These are phyloP conservation scores for Jaminaea rosea DNA, from an alignment of 1,284 basidiomycete genomes.

Conservation along the genomic window DNA sequence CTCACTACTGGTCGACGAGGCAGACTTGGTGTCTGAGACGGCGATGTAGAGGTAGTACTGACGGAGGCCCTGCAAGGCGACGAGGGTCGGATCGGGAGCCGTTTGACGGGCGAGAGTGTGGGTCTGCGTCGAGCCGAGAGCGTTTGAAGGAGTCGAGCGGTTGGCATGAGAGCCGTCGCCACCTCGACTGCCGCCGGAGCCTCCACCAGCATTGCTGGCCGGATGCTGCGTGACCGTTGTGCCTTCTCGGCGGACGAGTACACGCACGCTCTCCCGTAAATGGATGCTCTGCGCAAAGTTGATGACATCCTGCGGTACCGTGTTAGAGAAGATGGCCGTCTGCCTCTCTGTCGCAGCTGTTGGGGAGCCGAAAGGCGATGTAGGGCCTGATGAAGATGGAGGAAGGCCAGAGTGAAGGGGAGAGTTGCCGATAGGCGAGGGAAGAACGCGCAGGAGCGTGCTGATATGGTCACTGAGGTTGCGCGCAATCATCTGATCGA, in stretches of 20 bases:
- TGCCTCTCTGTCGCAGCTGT: conserved; percentile 64
- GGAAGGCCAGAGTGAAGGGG: no score
- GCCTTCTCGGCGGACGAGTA: conserved; percentile 89
- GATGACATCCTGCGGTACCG: conserved; percentile 83
- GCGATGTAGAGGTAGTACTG: conserved; percentile 42
- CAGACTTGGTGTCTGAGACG: conserved; percentile 53
- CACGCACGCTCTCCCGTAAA: conserved; percentile 85
- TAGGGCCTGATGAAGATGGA: conserved; percentile 49
- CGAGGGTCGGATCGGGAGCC: conserved; percentile 17
- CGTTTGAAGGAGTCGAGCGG: conserved; percentile 52
- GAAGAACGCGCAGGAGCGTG: conserved; percentile 79
- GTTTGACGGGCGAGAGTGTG: background rate
- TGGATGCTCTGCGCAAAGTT: conserved; percentile 79
- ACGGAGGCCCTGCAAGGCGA: conserved; percentile 25
- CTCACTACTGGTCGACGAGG: conserved; percentile 59
- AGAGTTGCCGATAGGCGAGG: no score
- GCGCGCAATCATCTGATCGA: conserved; percentile 91
- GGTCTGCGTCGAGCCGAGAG: conserved; percentile 12
- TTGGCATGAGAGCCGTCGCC: conserved; percentile 4
- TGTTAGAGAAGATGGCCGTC: conserved; percentile 90
- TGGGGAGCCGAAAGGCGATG: conserved; percentile 51
- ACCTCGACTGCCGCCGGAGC: conserved; percentile 3
- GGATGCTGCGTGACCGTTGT: conserved; percentile 7
- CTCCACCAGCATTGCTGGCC: background rate
- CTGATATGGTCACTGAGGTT: conserved; percentile 92